A percentile compares a stretch with the other conserved stretches of the same genome.
phyloP scores from a whole-genome alignment of 2,329 filamentous ascomycete species.

The Venturia asperata region DNA sequence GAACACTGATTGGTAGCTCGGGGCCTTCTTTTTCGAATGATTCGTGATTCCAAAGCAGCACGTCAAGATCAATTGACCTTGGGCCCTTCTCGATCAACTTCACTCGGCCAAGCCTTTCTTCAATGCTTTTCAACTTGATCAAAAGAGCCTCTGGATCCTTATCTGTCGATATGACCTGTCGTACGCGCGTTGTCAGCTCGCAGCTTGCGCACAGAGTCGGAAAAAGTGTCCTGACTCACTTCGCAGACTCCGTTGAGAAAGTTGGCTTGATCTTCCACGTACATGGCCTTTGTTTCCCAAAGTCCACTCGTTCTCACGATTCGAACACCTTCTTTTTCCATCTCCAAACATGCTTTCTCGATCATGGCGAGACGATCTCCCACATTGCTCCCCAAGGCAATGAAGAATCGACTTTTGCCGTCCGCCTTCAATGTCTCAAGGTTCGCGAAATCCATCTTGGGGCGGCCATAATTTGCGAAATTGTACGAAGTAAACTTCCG shows the following conservation, averaged over 20 bases:
- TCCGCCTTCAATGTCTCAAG: background rate
- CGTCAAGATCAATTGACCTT: conserved; percentile 88
- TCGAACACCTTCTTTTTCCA: conserved; percentile 66
- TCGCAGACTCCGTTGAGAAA: conserved; percentile 93
- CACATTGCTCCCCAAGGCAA: conserved; percentile 89
- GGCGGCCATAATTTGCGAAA: background rate
- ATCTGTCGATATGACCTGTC: conserved; percentile 59
- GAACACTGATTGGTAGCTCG: conserved; percentile 50
- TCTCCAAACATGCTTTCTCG: conserved; percentile 70
- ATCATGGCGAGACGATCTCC: conserved; percentile 81
- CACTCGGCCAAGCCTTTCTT: conserved; percentile 67
- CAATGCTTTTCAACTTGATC: conserved; percentile 75
- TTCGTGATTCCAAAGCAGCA: conserved; percentile 71
- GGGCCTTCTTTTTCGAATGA: conserved; percentile 63
- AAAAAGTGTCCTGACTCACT: conserved; percentile 47
- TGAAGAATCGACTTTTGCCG: conserved; percentile 26
- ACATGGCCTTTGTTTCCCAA: conserved; percentile 97
- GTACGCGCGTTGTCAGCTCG: background rate
- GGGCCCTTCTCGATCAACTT: conserved; percentile 91
- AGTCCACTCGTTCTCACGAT: conserved; percentile 77
- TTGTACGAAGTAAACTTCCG: background rate
- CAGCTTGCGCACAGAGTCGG: background rate
- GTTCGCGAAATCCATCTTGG: background rate
- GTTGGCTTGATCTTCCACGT: conserved; percentile 76
- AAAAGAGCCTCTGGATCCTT: conserved; percentile 69